phyloP scores from a whole-genome alignment of 1,139 yeast genomes.

The Sugiyamaella grinbergsii region DNA sequence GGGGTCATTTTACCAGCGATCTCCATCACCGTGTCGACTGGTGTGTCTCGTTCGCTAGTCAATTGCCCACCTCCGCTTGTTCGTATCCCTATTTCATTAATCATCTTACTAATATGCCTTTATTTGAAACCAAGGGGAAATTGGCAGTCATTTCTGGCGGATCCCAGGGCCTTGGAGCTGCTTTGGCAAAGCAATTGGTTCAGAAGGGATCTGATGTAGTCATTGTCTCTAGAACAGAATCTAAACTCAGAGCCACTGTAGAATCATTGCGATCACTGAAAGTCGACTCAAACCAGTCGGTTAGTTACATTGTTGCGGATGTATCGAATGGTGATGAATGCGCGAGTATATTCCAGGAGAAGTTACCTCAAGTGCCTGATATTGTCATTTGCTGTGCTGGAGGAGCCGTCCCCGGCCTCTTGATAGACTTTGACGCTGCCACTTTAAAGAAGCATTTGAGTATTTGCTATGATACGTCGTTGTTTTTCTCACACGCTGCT shows the following conservation, averaged over 20 bases:
- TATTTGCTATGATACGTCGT: conserved; percentile 72
- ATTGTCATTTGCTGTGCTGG: conserved; percentile 87
- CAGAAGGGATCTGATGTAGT: conserved; percentile 62
- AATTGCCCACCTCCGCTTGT: too few species aligned
- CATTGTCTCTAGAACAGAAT: conserved; percentile 72
- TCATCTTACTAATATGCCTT: neutral
- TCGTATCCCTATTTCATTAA: too few species aligned
- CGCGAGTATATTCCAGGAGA: conserved; percentile 46
- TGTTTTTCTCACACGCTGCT: conserved; percentile 66
- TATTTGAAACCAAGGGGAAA: conserved; percentile 36
- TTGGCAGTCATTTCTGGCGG: conserved; percentile 87
- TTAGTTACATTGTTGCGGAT: conserved; percentile 64
- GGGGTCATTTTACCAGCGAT: too few species aligned
- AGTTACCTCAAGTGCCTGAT: conserved; percentile 54
- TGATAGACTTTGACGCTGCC: conserved; percentile 61
- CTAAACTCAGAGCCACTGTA: conserved; percentile 56
- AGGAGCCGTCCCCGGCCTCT: conserved; percentile 75
- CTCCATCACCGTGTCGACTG: too few species aligned
- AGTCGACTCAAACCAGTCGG: conserved; percentile 39
- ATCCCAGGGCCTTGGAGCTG: conserved; percentile 91
- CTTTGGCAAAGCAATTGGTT: conserved; percentile 65
- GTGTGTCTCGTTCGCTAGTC: too few species aligned
- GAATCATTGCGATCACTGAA: conserved; percentile 42
- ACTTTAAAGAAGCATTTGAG: conserved; percentile 65
- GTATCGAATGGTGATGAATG: conserved; percentile 60